Base-by-base conservation (phyloP, 257 asterid genomes). In the Fraxinus cuspidata region DNA sequence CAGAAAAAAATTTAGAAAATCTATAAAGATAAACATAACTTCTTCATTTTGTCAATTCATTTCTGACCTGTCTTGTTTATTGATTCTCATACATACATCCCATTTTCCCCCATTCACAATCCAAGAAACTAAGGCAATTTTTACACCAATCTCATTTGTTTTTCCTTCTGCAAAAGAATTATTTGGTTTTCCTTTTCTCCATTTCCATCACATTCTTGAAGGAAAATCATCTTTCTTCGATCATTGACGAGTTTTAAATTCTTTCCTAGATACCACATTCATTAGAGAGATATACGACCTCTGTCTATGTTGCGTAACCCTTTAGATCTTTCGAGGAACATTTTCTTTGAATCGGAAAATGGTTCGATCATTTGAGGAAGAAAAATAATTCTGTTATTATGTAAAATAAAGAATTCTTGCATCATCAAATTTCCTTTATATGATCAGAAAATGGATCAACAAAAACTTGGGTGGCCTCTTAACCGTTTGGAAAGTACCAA, bases 321-420 rank as follows among this genome's bases (percentile, higher is more conserved):
- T 23, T 66, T 31, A 49, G 40, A 19, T 71, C 49, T 25, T 68
- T 27, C 3, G 18, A 10, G 21, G 12, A 40, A 40, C 15, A 40
- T 51, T 34, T 47, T 18, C 13, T 67, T 32, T 15, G 71, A 63
- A 78, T 53, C 21, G 15, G 53, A 53, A 3, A 29, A 92, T 91
- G 91, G 91, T 85, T 80, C 79, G 89, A 68, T 89, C 83, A n/a
- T 0, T 79, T 34, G 89, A 84, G 83, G 96, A 85, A 74, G 96
- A 89, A 88, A 83, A 70, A 79, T 90, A 84, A 87, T 85, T 74
- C 31, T 77, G 38, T 6, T 84, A 77, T 27, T 85, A 68, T 81
- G 51, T 81, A 73, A 19, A 70, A 25, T 81, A 89, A 4, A 85
- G 80, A 77, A 85, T 87, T 77, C 87, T 79, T 28, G 72, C 85